Evolutionary conservation across 257 asterid species (phyloP).

Genomic region (Solanum sejunctum): DNA sequence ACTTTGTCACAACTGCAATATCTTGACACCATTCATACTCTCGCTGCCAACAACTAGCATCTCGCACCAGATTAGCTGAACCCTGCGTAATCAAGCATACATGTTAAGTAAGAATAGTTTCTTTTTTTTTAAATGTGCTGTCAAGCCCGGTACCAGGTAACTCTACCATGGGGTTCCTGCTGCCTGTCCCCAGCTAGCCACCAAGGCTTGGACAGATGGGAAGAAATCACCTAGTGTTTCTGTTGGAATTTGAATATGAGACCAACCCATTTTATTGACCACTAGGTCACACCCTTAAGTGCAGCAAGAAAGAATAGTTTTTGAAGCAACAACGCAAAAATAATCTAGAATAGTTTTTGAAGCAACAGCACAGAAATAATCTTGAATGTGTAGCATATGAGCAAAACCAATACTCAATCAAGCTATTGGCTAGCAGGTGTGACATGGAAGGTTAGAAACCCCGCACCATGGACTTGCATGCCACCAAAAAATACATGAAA

Average conservation of each 20-base stretch:
- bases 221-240: background rate
- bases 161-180: background rate
- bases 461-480: background rate
- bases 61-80: conserved; percentile 76
- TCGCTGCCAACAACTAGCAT: conserved; percentile 93
- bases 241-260: background rate
- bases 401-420: background rate
- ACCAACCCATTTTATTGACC: background rate
- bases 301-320: background rate
- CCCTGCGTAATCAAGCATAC: conserved; percentile 42
- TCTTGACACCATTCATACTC: conserved; percentile 99
- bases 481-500: background rate
- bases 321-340: background rate
- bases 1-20: conserved; percentile 94
- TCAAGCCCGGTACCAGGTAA: background rate
- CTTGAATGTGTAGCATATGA: background rate
- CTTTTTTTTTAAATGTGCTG: background rate
- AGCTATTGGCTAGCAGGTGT: background rate
- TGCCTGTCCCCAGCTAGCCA: background rate
- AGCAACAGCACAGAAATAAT: background rate
- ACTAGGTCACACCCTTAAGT: background rate
- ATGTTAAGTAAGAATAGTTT: background rate
- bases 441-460: background rate
- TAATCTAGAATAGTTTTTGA: background rate
- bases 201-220: background rate